A percentile compares a stretch with the other conserved stretches of the same genome.
These are phyloP conservation scores for Penicillium sp. DNA, from an alignment of 2,329 filamentous ascomycete species.

Conservation along the genomic window DNA sequence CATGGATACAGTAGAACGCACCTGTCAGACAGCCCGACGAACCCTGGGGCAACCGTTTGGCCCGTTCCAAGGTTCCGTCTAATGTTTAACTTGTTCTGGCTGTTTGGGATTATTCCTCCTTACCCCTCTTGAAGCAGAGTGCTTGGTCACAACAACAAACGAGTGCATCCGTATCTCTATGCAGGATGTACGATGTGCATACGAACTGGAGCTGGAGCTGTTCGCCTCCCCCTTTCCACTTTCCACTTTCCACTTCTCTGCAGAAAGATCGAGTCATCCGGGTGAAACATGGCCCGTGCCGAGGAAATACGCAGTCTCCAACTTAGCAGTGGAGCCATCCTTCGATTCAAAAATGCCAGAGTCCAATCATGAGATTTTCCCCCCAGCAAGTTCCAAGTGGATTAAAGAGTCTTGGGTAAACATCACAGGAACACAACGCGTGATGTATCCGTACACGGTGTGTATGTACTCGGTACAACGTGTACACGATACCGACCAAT, in stretches of 20 bases:
- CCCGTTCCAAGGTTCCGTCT: slow-evolving; percentile 14
- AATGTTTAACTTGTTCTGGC: not conserved
- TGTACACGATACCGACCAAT: not conserved
- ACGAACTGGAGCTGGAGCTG: not conserved
- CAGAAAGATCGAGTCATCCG: not conserved
- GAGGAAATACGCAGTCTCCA: slow-evolving; percentile 10
- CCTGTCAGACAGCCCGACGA: slow-evolving; percentile 19
- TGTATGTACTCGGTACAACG: slow-evolving; percentile 8
- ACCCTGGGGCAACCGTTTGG: slow-evolving; percentile 27
- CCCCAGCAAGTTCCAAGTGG: slow-evolving; percentile 1
- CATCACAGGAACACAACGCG: slow-evolving; percentile 8
- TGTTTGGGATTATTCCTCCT: not conserved
- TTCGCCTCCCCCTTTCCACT: not conserved
- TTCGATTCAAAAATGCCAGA: not conserved
- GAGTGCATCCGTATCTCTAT: not conserved
- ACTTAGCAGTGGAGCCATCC: slow-evolving; percentile 5
- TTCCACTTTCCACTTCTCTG: slow-evolving; percentile 1
- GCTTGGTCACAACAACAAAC: not conserved
- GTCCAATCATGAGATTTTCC: slow-evolving; percentile 1
- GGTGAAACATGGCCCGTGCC: slow-evolving; percentile 18
- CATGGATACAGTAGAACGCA: slow-evolving; percentile 5
- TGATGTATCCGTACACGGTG: slow-evolving; percentile 4
- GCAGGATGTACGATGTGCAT: not conserved
- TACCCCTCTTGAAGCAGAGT: not conserved
- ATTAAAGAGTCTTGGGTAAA: slow-evolving; percentile 11